Base-by-base conservation (phyloP, 129 eudicot genomes). In the Centella asiatica region DNA sequence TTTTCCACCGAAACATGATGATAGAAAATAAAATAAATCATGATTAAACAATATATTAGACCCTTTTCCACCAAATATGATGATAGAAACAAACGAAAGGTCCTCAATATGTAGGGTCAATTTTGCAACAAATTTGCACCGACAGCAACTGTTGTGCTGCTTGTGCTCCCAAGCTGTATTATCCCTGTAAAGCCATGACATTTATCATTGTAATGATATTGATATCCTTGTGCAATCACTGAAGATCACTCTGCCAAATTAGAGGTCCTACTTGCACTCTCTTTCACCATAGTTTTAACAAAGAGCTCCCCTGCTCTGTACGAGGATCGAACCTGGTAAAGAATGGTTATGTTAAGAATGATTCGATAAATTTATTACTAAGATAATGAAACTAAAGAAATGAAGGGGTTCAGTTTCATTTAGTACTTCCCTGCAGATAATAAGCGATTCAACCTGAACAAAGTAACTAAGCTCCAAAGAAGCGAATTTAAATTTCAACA, bases 241-340 rank as follows among this genome's bases (percentile, higher is more conserved):
- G 6, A 63, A 48, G 53, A 64, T 29, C 32, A 50, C 47, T 50
- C 36, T 19, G 22, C 46, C 68, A 37, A 2, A 40, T 64, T 68
- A 29, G 70, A 61, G 44, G 57, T 65, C 42, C 29, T 60, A 61
- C 57, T 78, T 27, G 67, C 69, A 67, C 69, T 90, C 76, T 79
- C 89, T 76, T 86, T 86, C 75, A 83, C 95, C 95, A 86, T 86
- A 11, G 94, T 90, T 77, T 83, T 69, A 32, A 90, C 94, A 76
- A 90, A 90, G 49, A 90, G 80, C 73, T 90, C 97, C 15, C 97
- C 95, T 44, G 97, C 95, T 67, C 97, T 78, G 29, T 90, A 90
- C 5, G 95, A 90, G 7, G 97, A 90, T 72, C 90, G 95, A 33
- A 90, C 93, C 95, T 90, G 72, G n/a, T n/a, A 10, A 50, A 62